Conservation (phyloP, 2,329 filamentous ascomycete species). For the Tolypocladium tropicale region DNA sequence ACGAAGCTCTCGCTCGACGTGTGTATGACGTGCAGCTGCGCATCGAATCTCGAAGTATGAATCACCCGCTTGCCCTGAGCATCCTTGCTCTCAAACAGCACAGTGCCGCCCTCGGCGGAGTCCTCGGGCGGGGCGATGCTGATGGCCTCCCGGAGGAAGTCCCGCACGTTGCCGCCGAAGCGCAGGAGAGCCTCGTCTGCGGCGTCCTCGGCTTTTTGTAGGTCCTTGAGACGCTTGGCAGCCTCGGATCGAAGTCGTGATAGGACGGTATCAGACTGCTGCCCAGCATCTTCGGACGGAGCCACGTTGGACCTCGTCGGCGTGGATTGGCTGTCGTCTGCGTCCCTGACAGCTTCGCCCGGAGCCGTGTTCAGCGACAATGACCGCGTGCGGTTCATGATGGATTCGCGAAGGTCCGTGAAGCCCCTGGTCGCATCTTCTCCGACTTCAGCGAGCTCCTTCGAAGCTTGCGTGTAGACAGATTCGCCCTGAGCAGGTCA, state of each 20-base stretch:
- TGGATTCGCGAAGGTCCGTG: constrained; percentile 54
- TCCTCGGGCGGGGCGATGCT: constrained; percentile 67
- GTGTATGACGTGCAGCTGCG: constrained; percentile 92
- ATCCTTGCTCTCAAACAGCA: constrained; percentile 92
- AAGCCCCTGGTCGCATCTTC: constrained; percentile 77
- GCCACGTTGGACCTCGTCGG: constrained; percentile 30
- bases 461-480: constrained; percentile 75
- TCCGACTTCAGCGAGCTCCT: constrained; percentile 71
- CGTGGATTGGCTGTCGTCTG: constrained; percentile 31
- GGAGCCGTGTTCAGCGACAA: constrained; percentile 50
- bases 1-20: constrained; percentile 72
- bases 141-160: constrained; percentile 85
- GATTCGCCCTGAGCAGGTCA: constrained; percentile 53
- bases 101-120: constrained; percentile 42
- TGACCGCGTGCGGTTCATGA: constrained; percentile 64
- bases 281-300: constrained; percentile 31
- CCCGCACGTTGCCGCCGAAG: constrained; percentile 80
- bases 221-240: constrained; percentile 73
- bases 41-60: constrained; percentile 88
- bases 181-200: constrained; percentile 90
- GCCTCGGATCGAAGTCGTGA: constrained; percentile 68
- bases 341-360: constrained; percentile 18
- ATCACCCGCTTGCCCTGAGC: constrained; percentile 84
- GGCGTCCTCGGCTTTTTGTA: constrained; percentile 87
- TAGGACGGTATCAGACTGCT: constrained; percentile 54